A percentile compares a stretch with the other conserved stretches of the same genome.
phyloP scores from a whole-genome alignment of 306 rosid genomes.

The Lathyrus aphaca region DNA sequence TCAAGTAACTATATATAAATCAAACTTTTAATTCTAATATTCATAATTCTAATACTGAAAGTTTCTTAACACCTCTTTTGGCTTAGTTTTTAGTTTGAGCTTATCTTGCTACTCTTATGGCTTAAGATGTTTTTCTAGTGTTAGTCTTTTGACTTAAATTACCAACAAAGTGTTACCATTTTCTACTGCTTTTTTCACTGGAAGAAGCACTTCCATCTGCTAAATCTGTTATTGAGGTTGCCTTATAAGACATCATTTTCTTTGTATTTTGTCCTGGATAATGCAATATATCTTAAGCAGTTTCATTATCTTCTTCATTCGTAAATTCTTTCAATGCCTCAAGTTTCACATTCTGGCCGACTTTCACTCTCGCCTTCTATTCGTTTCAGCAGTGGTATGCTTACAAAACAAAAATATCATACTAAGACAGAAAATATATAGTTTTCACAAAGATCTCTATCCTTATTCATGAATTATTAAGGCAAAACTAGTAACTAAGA shows the following conservation, averaged over 20 bases:
- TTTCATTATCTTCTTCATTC: background rate
- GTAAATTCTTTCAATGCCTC: background rate
- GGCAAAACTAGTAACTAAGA: conserved; percentile 15
- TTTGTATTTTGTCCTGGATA: background rate
- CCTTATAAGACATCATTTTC: too few species aligned
- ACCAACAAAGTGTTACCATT: background rate
- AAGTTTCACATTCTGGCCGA: background rate
- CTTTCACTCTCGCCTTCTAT: background rate
- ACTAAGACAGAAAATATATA: background rate
- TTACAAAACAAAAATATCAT: background rate
- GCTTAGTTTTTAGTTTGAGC: background rate
- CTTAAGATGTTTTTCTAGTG: conserved; percentile 18
- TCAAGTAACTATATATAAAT: too few species aligned
- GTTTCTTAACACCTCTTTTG: conserved; percentile 40
- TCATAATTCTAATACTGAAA: background rate
- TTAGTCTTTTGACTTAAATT: background rate
- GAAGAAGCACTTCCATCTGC: conserved; percentile 43
- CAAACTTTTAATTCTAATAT: too few species aligned
- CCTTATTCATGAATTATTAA: conserved; percentile 23
- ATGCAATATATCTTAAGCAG: background rate
- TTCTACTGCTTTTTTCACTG: conserved; percentile 40
- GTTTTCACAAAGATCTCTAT: conserved; percentile 33
- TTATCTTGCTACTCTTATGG: conserved; percentile 32
- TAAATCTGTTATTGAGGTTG: conserved; percentile 27
- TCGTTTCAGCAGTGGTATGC: background rate